These are phyloP conservation scores for Neurospora sp. DNA, from an alignment of 495 filamentous ascomycete genomes.

Conservation along the genomic window DNA sequence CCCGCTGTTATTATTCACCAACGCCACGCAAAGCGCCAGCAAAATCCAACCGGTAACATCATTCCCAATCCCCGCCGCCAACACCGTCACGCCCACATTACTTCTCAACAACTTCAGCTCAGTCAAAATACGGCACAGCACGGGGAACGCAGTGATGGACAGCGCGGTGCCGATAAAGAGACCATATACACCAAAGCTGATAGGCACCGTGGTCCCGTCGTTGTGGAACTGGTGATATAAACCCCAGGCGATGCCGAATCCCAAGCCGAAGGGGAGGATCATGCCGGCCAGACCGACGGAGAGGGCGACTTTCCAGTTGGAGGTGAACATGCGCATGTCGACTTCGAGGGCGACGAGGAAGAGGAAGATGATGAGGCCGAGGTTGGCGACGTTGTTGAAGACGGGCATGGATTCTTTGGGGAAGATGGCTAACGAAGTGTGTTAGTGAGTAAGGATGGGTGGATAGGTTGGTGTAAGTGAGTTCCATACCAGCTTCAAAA, in stretches of 20 bases:
- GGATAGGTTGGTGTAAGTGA: slow-evolving; percentile 9
- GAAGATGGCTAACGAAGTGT: slow-evolving; percentile 49
- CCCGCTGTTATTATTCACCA: slow-evolving; percentile 82
- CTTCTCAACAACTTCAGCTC: slow-evolving; percentile 83
- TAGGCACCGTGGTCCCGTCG: slow-evolving; percentile 49
- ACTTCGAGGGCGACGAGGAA: slow-evolving; percentile 92
- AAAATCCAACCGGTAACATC: slow-evolving; percentile 90
- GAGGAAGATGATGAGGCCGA: slow-evolving; percentile 83
- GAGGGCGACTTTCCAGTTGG: slow-evolving; percentile 78
- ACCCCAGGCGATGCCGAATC: slow-evolving; percentile 73
- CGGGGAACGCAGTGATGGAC: slow-evolving; percentile 93
- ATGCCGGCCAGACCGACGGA: slow-evolving; percentile 81
- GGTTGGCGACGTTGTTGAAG: slow-evolving; percentile 74
- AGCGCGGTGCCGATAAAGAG: slow-evolving; percentile 94
- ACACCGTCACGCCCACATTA: slow-evolving; percentile 77
- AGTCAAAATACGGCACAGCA: slow-evolving; percentile 87
- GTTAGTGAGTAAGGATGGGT: slow-evolving; percentile 4
- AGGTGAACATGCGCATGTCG: slow-evolving; percentile 71
- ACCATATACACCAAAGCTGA: slow-evolving; percentile 73
- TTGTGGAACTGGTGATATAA: slow-evolving; percentile 69
- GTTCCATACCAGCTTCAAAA: slow-evolving; percentile 57
- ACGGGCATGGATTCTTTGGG: slow-evolving; percentile 62
- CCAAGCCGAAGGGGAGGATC: slow-evolving; percentile 62
- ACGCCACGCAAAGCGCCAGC: slow-evolving; percentile 83
- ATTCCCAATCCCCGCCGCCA: slow-evolving; percentile 92